Evolutionary conservation across 495 filamentous ascomycete genomes (phyloP), one percentile per base, ranked within the genome.

Genomic region (Evernia prunastri): DNA sequence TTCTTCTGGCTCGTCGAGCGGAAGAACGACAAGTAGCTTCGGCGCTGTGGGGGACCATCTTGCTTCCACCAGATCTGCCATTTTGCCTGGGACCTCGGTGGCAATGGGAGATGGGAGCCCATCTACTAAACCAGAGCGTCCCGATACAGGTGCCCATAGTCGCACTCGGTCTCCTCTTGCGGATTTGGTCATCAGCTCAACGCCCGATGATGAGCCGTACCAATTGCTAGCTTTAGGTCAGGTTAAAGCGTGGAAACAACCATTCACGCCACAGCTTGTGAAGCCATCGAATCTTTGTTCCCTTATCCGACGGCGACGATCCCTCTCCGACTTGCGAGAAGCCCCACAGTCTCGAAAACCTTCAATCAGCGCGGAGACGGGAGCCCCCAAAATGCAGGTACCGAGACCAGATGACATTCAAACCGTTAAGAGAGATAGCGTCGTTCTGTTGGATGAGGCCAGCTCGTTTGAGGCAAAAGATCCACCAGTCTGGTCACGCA

Each of bases 21-120:
- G 66, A 27, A 63, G 31, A 37, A 61, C 56, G 15, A 62, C 63
- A 13, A 33, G 57, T 18, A 65, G 66, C 42, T 65, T 62, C 51
- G 66, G 66, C 27, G 66, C 66, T 23, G 43, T 68, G 1, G 66
- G 62, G 8, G 66, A 67, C 25, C 66, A 67, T 56, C 39, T 64
- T 8, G 40, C 62, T 35, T 64, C 62, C 11, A 36, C 42, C n/a
- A 58, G 56, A 43, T 58, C 56, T 25, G 62, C 56, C 20, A 3
- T 59, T 20, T 37, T 42, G 42, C 58, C 56, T 17, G 36, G 42
- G 35, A 49, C 23, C 20, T 20, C 36, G 53, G 36, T 40, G 53
- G 53, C 40, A 11, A 54, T 37, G n/a, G 54, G 29, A 49, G 54
- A 43, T 39, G 35, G 43, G 36, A 49, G 42, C 20, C 35, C 29